phyloP scores from a whole-genome alignment of 2,329 filamentous ascomycete species.

The Apiospora sp. region DNA sequence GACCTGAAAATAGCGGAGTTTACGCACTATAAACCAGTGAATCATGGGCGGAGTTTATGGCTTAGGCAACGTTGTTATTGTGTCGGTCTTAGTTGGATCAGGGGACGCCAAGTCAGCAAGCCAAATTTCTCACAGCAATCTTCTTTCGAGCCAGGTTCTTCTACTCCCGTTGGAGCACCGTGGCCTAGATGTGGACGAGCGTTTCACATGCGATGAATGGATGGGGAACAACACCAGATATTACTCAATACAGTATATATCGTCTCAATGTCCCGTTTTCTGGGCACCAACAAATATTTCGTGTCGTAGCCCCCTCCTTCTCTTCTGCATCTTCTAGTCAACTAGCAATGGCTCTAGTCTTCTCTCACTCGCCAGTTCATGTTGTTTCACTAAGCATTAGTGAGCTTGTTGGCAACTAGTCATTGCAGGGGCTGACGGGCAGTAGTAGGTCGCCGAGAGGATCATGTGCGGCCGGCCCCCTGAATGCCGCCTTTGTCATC shows the following conservation, averaged over 20 bases:
- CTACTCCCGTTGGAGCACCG: not conserved
- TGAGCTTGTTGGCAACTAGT: not conserved
- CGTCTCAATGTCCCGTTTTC: not conserved
- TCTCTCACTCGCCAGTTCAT: not conserved
- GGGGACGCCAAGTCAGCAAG: slow-evolving; percentile 16
- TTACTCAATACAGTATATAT: slow-evolving; percentile 16
- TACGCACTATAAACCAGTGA: slow-evolving; percentile 21
- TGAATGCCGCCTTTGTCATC: not conserved
- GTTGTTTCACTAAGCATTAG: not conserved
- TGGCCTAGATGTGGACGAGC: not conserved
- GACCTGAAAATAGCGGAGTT: slow-evolving; percentile 11
- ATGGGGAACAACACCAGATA: slow-evolving; percentile 10
- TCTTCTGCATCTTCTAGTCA: not conserved
- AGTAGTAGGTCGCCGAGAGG: not conserved
- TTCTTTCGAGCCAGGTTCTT: not conserved
- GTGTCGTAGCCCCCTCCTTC: not conserved
- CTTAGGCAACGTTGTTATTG: slow-evolving; percentile 3
- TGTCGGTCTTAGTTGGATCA: slow-evolving; percentile 20
- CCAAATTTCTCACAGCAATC: not conserved
- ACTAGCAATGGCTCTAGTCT: not conserved
- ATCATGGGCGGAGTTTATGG: slow-evolving; percentile 18
- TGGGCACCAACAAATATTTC: not conserved
- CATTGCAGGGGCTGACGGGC: not conserved
- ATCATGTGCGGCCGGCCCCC: not conserved
- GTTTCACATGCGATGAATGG: not conserved